phyloP scores from a whole-genome alignment of 164 flowering plant genomes.

The Sedum album region DNA sequence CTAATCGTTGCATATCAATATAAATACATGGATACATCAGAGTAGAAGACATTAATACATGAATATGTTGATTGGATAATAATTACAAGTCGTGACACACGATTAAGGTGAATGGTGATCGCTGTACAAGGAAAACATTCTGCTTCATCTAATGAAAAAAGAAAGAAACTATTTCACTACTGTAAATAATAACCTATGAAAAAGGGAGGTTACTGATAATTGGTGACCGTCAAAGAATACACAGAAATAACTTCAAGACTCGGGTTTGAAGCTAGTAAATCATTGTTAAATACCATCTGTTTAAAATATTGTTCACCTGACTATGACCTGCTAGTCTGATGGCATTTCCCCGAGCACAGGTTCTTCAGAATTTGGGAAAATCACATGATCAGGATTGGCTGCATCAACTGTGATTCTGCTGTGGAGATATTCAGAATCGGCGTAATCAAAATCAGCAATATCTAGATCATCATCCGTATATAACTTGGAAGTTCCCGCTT shows the following conservation, averaged over 20 bases:
- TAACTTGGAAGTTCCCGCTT: conserved; percentile 20
- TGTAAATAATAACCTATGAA: too few species aligned
- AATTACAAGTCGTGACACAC: too few species aligned
- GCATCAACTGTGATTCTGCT: conserved; percentile 17
- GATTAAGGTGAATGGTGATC: too few species aligned
- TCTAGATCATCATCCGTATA: conserved; percentile 39
- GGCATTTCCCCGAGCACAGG: conserved; percentile 59
- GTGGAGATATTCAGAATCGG: conserved; percentile 21
- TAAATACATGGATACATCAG: too few species aligned
- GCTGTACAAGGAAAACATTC: neutral
- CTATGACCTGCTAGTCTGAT: conserved; percentile 37
- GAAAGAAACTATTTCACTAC: neutral
- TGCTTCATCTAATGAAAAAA: neutral
- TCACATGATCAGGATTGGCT: conserved; percentile 24
- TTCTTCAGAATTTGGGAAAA: conserved; percentile 26
- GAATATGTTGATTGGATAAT: too few species aligned
- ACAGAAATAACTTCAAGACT: neutral
- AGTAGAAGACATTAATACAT: too few species aligned
- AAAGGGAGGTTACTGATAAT: neutral
- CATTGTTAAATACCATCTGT: neutral
- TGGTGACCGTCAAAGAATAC: neutral
- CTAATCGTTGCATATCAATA: too few species aligned
- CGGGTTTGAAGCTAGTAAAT: neutral
- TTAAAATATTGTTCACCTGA: neutral
- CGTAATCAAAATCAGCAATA: conserved; percentile 40